phyloP scores from a whole-genome alignment of 1,284 basidiomycete species.

The Sphaerobolus stellatus region DNA sequence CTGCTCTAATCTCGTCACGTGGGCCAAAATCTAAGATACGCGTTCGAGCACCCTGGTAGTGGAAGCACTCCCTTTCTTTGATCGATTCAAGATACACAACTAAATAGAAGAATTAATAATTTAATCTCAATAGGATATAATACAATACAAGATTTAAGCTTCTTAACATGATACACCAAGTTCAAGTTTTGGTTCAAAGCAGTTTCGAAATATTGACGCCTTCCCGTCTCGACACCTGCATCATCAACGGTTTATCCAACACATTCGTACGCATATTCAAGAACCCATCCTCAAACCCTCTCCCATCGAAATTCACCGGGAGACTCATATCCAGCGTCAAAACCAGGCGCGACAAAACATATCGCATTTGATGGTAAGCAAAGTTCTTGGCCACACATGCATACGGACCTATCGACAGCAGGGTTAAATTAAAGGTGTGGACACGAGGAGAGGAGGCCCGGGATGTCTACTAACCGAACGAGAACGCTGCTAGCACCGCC shows the following conservation, averaged over 20 bases:
- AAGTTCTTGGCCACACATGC: constrained; percentile 15
- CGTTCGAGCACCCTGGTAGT: no score
- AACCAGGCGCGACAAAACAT: constrained; percentile 13
- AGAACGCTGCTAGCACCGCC: constrained; percentile 6
- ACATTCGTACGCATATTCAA: constrained; percentile 10
- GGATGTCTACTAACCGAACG: background rate
- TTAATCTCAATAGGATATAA: no score
- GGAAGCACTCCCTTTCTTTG: no score
- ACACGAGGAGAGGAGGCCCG: background rate
- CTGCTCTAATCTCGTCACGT: constrained; percentile 67
- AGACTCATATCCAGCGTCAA: constrained; percentile 13
- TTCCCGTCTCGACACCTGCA: background rate
- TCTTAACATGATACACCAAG: no score
- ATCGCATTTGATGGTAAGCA: constrained; percentile 14
- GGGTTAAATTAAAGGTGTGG: background rate
- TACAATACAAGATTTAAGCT: no score
- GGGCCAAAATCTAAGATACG: no score
- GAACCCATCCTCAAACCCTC: constrained; percentile 3
- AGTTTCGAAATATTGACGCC: no score
- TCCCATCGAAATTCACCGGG: constrained; percentile 2
- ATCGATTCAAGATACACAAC: no score
- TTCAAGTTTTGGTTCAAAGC: no score
- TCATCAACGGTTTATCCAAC: constrained; percentile 3
- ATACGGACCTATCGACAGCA: constrained; percentile 6
- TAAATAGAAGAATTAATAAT: no score